Percentiles rank a stretch among this genome's conserved stretches.
phyloP scores from a whole-genome alignment of 179 eudicot species.

The Vitellaria paradoxa region DNA sequence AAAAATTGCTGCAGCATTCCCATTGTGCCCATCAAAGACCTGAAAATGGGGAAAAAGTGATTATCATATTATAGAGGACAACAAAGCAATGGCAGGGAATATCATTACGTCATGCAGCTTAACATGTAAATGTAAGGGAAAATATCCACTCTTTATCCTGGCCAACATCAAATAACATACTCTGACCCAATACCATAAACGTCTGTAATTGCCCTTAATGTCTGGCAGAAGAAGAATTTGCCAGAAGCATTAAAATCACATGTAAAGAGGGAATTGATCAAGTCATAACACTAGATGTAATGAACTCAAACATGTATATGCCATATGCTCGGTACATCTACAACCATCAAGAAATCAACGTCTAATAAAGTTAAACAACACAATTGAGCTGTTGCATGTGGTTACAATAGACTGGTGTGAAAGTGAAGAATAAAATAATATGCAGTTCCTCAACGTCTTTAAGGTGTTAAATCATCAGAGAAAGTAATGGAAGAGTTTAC shows the following conservation, averaged over 20 bases:
- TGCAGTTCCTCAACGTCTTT: background rate
- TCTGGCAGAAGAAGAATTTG: background rate
- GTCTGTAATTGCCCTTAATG: background rate
- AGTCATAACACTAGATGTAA: background rate
- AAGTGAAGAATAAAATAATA: background rate
- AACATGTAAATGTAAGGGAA: no score
- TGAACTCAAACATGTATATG: background rate
- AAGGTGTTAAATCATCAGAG: background rate
- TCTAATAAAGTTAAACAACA: background rate
- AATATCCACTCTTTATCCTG: background rate
- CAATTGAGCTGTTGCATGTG: background rate
- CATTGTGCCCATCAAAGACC: constrained; percentile 91
- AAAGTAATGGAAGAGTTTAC: background rate
- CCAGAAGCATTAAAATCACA: background rate
- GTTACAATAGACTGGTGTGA: no score
- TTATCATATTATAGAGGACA: background rate
- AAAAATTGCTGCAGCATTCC: constrained; percentile 77
- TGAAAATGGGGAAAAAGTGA: constrained; percentile 8
- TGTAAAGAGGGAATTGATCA: background rate
- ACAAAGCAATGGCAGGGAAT: background rate
- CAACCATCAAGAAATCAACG: background rate
- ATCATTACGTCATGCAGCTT: background rate
- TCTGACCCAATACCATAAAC: background rate
- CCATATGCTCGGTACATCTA: background rate
- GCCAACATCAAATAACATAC: background rate